Base-by-base conservation (phyloP, 495 filamentous ascomycete species). In the Penicillium canescens region DNA sequence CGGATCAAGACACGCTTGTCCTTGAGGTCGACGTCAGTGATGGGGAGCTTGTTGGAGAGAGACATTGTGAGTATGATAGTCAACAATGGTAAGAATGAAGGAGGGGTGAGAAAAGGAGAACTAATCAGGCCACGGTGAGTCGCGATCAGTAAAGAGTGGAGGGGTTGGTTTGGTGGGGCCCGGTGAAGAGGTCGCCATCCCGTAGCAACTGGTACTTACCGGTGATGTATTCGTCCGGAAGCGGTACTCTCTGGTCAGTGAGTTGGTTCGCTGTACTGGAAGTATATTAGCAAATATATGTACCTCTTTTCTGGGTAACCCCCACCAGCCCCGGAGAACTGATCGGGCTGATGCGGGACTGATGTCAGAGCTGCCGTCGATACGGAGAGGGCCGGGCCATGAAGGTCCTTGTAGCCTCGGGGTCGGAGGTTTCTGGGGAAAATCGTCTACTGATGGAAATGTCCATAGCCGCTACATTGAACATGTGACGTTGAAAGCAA, bases 1-100 rank as follows among this genome's bases (percentile, higher is more conserved):
- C 94, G 87, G 70, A 99, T 96, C 66, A 99, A 82, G 71, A 97
- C 92, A 67, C 93, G 85, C 85, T 98, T 99, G 82, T 82, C 92
- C 84, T 95, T 95, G 71, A 98, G 85, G 77, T 99, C 93, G 65
- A 92, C 86, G 59, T 97, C 93, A 49, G 87, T 89, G 77, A 98
- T 96, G 49, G 90, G 87, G 68, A 99, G 89, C 83, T 98, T 99
- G 83, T 87, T 97, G 55, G 91, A 88, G 71, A 99, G 90, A 85
- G 95, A 97, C 94, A 99, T 99, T 56, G 68, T 87, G 40, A 41
- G 40, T 69, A 55, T 64, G 42, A 51, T 41, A 43, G 43, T 60
- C 34, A 52, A 42, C 35, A 44, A 21, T 42, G n/a, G 20, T 12
- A 38, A 42, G 55, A 43, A 44, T 46, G 36, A 33, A 46, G 40